These are phyloP conservation scores for Brassica nigra DNA, from an alignment of 345 rosid species.

Conservation along the genomic window DNA sequence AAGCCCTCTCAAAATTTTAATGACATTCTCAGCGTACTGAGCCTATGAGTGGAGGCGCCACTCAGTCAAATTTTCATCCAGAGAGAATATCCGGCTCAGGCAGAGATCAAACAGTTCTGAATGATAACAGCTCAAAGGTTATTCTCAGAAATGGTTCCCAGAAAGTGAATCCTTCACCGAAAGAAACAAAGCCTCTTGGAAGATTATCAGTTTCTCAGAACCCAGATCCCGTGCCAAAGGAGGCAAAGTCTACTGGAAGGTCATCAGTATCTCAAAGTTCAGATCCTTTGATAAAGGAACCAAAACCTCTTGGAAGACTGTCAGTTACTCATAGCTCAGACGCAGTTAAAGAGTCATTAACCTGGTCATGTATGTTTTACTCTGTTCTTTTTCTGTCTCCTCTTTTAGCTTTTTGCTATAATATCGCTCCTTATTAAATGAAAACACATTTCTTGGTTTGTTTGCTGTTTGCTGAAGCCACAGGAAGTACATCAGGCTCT, in stretches of 20 bases:
- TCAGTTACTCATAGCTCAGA: constrained; percentile 77
- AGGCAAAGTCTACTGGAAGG: constrained; percentile 47
- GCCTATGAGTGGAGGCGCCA: constrained; percentile 56
- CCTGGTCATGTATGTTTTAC: constrained; percentile 55
- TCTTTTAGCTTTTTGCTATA: constrained; percentile 3
- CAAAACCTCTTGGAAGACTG: constrained; percentile 70
- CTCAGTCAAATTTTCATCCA: constrained; percentile 52
- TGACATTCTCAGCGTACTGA: constrained; percentile 62
- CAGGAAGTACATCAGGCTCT: constrained; percentile 72
- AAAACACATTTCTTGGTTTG: constrained; percentile 38
- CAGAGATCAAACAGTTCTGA: constrained; percentile 55
- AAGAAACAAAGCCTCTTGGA: constrained; percentile 81
- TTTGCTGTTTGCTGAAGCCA: constrained; percentile 63
- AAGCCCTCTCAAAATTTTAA: constrained; percentile 17
- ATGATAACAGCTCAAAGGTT: constrained; percentile 62
- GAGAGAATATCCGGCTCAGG: constrained; percentile 59
- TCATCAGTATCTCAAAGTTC: constrained; percentile 52
- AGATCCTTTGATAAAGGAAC: constrained; percentile 68
- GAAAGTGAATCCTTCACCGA: constrained; percentile 50
- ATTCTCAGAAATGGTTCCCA: constrained; percentile 59
- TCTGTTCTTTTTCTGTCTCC: constrained; percentile 33
- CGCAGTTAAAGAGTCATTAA: constrained; percentile 62
- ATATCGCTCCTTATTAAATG: constrained; percentile 13
- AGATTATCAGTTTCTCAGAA: constrained; percentile 81
- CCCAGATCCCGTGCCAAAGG: constrained; percentile 38